Evolutionary conservation across 1,284 basidiomycete species (phyloP).

Genomic region (Microbotryum saponariae): DNA sequence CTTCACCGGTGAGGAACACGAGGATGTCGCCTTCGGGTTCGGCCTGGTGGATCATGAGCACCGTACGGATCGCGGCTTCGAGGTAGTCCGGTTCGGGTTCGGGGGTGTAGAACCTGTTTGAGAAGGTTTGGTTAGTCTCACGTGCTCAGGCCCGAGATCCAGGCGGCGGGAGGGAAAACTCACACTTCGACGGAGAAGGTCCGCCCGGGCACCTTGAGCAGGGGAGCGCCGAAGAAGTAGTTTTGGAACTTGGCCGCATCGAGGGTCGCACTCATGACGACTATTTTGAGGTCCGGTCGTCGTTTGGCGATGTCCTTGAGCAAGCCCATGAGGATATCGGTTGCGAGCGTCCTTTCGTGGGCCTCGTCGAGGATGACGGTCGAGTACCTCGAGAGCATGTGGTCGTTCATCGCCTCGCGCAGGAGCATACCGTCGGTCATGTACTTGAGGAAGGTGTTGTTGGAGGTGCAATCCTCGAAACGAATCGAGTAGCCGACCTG

Average conservation of each 20-base stretch:
- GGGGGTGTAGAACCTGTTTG: conserved; percentile 70
- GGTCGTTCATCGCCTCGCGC: conserved; percentile 96
- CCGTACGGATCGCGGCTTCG: conserved; percentile 92
- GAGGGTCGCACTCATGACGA: conserved; percentile 97
- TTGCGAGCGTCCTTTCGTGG: conserved; percentile 95
- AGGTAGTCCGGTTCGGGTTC: conserved; percentile 95
- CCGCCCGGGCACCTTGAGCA: conserved; percentile 93
- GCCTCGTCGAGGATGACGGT: conserved; percentile 98
- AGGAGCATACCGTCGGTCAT: conserved; percentile 98
- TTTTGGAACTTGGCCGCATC: conserved; percentile 95
- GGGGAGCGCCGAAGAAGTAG: conserved; percentile 84
- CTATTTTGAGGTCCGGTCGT: conserved; percentile 86
- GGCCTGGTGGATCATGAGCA: conserved; percentile 93
- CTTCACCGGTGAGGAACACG: conserved; percentile 93
- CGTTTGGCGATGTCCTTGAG: conserved; percentile 65
- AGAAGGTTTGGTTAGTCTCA: neutral
- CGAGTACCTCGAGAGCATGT: conserved; percentile 77
- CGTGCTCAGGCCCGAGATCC: neutral
- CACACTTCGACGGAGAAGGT: conserved; percentile 84
- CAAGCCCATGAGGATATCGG: conserved; percentile 97
- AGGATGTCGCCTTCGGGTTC: conserved; percentile 91
- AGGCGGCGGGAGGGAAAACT: neutral
- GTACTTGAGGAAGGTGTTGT: conserved; percentile 88
- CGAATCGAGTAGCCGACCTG: conserved; percentile 98
- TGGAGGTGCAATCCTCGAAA: conserved; percentile 96